Evolutionary conservation across 345 rosid genomes (phyloP).

Genomic region (Boechera stricta): DNA sequence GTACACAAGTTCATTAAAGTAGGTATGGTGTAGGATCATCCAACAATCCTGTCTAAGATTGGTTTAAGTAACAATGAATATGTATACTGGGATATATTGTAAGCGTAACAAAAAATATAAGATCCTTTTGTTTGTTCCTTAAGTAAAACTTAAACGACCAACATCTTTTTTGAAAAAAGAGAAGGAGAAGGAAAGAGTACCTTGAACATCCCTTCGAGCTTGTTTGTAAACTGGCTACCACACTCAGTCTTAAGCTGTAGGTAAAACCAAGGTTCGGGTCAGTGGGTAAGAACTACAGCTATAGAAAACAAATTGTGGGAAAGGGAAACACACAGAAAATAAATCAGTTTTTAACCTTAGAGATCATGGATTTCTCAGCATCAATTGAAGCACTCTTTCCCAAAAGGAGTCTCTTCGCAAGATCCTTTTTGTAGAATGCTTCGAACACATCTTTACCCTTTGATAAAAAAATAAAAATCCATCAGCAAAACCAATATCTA

Average conservation of each 20-base stretch:
- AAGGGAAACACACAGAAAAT: conserved; percentile 4
- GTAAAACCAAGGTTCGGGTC: conserved; percentile 35
- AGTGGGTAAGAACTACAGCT: conserved; percentile 27
- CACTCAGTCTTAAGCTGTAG: conserved; percentile 97
- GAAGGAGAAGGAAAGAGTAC: conserved; percentile 47
- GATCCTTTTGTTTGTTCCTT: background rate
- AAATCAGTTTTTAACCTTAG: conserved; percentile 64
- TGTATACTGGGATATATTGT: background rate
- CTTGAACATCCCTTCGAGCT: conserved; percentile 99
- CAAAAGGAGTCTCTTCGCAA: conserved; percentile 89
- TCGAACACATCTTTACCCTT: conserved; percentile 99
- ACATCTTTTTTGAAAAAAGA: conserved; percentile 1
- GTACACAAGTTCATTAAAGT: conserved; percentile 21
- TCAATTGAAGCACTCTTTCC: conserved; percentile 99
- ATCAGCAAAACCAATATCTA: conserved; percentile 35
- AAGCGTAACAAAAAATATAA: background rate
- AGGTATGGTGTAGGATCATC: background rate
- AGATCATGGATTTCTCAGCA: conserved; percentile 99
- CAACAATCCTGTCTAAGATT: conserved; percentile 21
- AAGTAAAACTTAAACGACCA: conserved; percentile 15
- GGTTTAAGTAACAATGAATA: conserved; percentile 5
- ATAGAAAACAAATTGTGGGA: background rate
- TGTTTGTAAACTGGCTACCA: conserved; percentile 98
- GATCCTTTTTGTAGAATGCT: conserved; percentile 99
- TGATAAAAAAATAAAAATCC: conserved; percentile 21